Conservation (phyloP, 805 yeast species). For the Candida endomychidarum region DNA sequence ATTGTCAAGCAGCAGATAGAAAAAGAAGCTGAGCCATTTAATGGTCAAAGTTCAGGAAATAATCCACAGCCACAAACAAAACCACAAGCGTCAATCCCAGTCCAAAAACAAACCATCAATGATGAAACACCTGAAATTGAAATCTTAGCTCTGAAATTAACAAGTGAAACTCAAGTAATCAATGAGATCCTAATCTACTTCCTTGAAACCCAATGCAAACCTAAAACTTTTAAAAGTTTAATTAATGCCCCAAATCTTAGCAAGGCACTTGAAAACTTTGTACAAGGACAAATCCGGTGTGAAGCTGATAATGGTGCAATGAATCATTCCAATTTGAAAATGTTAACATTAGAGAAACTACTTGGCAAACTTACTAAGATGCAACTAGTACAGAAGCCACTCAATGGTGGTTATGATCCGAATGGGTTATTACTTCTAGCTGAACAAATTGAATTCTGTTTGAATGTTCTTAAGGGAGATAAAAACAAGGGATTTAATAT, state of each 20-base stretch:
- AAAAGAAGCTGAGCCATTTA: background rate
- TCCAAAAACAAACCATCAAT: background rate
- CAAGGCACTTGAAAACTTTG: too few relatives aligned
- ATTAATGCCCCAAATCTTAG: too few relatives aligned
- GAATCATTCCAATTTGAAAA: too few relatives aligned
- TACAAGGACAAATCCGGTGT: too few relatives aligned
- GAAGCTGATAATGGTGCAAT: too few relatives aligned
- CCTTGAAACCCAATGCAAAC: conserved; percentile 15
- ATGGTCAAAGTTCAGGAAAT: too few relatives aligned
- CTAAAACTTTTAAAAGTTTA: too few relatives aligned
- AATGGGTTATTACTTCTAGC: conserved; percentile 13
- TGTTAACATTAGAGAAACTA: too few relatives aligned
- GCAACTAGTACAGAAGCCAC: conserved; percentile 26
- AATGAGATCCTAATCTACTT: conserved; percentile 25
- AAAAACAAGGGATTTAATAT: conserved; percentile 10
- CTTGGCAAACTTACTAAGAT: conserved; percentile 22
- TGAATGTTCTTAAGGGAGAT: conserved; percentile 12
- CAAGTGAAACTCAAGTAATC: conserved; percentile 24
- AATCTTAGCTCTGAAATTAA: conserved; percentile 8
- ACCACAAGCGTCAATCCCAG: background rate
- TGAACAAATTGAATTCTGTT: conserved; percentile 17
- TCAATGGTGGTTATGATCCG: too few relatives aligned
- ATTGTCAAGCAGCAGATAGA: background rate
- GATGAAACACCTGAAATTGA: conserved; percentile 15
- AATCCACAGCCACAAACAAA: too few relatives aligned